Percentiles rank a stretch among this genome's conserved stretches.
Conservation (phyloP, 1,284 basidiomycete genomes). For the Cutaneotrichosporon cavernicola region DNA sequence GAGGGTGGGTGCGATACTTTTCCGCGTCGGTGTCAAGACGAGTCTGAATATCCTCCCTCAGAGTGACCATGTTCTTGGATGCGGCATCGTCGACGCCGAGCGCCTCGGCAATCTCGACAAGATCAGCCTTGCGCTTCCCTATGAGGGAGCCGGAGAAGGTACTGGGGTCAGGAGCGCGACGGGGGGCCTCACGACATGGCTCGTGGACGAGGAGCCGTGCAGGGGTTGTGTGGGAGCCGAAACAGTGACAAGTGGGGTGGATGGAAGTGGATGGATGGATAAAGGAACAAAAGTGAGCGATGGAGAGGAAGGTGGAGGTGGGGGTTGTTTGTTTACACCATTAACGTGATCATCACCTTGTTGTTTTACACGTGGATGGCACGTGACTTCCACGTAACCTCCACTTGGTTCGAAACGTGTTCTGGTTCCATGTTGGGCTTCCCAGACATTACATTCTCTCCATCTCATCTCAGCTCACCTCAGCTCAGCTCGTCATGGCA, state of each 20-base stretch:
- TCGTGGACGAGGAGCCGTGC: neutral
- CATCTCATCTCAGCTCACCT: neutral
- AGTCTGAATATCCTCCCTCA: slow-evolving; percentile 41
- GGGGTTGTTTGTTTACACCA: slow-evolving; percentile 13
- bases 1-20: slow-evolving; percentile 25
- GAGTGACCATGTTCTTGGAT: slow-evolving; percentile 28
- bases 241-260: neutral
- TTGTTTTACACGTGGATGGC: neutral
- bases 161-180: slow-evolving; percentile 8
- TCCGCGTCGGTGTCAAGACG: slow-evolving; percentile 38
- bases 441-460: neutral
- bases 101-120: slow-evolving; percentile 45
- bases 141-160: slow-evolving; percentile 40
- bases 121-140: slow-evolving; percentile 44
- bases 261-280: slow-evolving; percentile 8
- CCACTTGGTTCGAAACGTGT: neutral
- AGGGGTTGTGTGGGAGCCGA: neutral
- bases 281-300: neutral
- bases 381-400: neutral
- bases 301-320: neutral
- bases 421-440: neutral
- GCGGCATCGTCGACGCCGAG: slow-evolving; percentile 33
- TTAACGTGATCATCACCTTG: neutral
- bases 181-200: slow-evolving; percentile 5
- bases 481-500: slow-evolving; percentile 3